Conservation (phyloP, 306 rosid genomes). For the Cajanus cajan region DNA sequence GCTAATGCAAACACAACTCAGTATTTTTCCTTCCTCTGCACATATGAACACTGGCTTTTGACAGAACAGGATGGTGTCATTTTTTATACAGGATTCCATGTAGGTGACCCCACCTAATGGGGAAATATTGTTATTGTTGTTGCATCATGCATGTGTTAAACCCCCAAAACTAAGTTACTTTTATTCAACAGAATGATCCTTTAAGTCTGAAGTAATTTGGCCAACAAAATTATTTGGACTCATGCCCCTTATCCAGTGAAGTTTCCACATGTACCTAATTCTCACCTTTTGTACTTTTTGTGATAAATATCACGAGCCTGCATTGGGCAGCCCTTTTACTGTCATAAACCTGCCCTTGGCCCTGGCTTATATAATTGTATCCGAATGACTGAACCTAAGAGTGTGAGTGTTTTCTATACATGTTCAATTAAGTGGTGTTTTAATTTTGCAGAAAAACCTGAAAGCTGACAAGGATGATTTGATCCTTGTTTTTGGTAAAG, state of each 20-base stretch:
- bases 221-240: not conserved
- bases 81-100: not conserved
- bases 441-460: conserved; percentile 67
- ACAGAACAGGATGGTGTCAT: not conserved
- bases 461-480: conserved; percentile 69
- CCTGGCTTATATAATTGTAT: conserved; percentile 23
- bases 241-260: not conserved
- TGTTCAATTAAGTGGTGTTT: conserved; percentile 32
- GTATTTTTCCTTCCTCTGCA: not conserved
- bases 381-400: conserved; percentile 24
- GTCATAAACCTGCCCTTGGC: conserved; percentile 15
- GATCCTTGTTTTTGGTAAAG: conserved; percentile 74
- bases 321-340: not conserved
- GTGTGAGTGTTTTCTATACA: not conserved
- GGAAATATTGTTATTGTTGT: not conserved
- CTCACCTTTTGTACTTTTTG: conserved; percentile 2
- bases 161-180: conserved; percentile 1
- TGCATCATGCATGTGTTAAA: not conserved
- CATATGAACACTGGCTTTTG: conserved; percentile 4
- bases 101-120: not conserved
- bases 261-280: conserved; percentile 7
- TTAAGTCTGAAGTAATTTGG: not conserved
- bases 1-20: not conserved
- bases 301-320: not conserved
- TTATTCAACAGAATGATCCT: not conserved